Base-by-base conservation (phyloP, 2,329 filamentous ascomycete genomes). In the Ceratocystiopsis minuta region DNA sequence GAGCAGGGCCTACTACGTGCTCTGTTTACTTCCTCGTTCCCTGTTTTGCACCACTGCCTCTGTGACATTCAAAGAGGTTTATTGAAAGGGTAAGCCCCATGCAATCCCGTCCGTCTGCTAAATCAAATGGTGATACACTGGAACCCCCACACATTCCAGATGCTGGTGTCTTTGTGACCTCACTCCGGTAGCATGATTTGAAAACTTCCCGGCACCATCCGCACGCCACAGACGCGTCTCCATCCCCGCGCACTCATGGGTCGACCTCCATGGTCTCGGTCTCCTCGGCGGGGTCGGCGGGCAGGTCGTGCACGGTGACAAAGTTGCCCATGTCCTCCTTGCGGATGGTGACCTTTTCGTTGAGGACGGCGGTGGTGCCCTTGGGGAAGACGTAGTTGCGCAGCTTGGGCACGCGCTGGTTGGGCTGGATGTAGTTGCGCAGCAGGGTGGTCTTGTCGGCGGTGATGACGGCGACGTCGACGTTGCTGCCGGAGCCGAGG, bases 391-490 rank as follows among this genome's bases (percentile, higher is more conserved):
- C 74, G 68, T 98, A 98, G 65, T 86, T 90, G 66, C 86, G 77
- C 61, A 90, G 73, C 74, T 98, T 98, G 60, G 80, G 71, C 52
- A 75, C 81, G 58, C 92, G 77, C 68, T 86, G 77, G 63, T 98
- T 98, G 45, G 90, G 90, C 59, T 72, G 88, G 60, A 92, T 80
- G 67, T 82, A 90, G 65, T 94, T 94, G 56, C 90, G 74, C 72
- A 92, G 72, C 57, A 98, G 64, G 24, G 83, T 90, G 24, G 90
- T 94, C 77, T 94, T 95, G 53, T 95, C 87, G 54, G 79, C 73
- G 47, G 88, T 93, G 58, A 98, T 98, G 54, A 98, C 75, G 49
- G 86, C 88, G 32, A 98, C 82, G 57, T 98, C 92, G 44, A 98
- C 90, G 59, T 98, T 98, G 58, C 84, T 93, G 54, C 90, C 90